These are phyloP conservation scores for Cadophora luteo-olivacea DNA, from an alignment of 2,329 filamentous ascomycete species.

Conservation along the genomic window DNA sequence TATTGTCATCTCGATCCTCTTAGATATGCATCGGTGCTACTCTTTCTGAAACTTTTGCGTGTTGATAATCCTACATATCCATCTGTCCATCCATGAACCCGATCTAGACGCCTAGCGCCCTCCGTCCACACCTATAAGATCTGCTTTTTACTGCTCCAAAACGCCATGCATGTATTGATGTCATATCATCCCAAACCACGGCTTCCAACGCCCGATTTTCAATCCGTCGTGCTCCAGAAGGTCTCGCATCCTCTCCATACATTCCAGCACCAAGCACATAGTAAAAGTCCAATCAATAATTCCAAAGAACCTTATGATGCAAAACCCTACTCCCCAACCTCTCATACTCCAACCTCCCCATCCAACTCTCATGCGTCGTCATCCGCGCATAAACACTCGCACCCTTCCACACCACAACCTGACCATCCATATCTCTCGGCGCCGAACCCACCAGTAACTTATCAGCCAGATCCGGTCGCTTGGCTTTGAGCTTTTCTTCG, in stretches of 20 bases:
- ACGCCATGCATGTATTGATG: constrained; percentile 4
- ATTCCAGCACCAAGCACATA: background rate
- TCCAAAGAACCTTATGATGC: constrained; percentile 73
- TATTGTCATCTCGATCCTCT: no score
- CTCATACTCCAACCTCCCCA: constrained; percentile 87
- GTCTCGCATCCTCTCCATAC: background rate
- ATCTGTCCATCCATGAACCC: background rate
- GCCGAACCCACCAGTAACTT: constrained; percentile 69
- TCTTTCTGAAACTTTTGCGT: background rate
- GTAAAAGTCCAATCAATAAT: constrained; percentile 4
- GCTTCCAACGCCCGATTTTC: background rate
- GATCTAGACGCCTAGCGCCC: background rate
- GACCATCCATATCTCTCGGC: constrained; percentile 93
- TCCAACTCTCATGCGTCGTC: constrained; percentile 92
- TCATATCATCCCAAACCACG: background rate
- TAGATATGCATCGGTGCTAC: no score
- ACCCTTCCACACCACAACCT: constrained; percentile 98
- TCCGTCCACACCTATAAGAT: background rate
- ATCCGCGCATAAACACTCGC: constrained; percentile 92
- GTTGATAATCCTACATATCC: background rate
- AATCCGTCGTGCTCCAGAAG: no score
- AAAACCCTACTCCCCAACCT: constrained; percentile 80
- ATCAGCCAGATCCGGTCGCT: constrained; percentile 65
- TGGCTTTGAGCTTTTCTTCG: constrained; percentile 78
- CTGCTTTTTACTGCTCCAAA: background rate